Base-by-base conservation (phyloP, 768 basidiomycete species). In the Sporobolomyces pararoseus region DNA sequence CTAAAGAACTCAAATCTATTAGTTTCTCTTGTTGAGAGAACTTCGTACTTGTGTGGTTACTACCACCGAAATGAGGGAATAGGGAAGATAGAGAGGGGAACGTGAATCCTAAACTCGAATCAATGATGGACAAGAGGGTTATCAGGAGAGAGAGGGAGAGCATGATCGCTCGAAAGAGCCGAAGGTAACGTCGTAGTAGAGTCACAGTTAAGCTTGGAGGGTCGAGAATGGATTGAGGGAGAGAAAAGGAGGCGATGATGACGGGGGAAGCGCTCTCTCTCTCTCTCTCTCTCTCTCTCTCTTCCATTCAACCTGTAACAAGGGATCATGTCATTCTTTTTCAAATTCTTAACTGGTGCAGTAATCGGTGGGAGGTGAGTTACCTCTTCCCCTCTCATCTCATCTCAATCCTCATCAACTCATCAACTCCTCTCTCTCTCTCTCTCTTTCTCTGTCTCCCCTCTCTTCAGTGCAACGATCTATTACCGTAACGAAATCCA, bases 21-120 rank as follows among this genome's bases (percentile, higher is more conserved):
- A 97, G 83, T 0, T 88, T 84, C 76, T 93, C 94, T n/a, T n/a
- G n/a, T n/a, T 62, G 87, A 86, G 14, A 84, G 86, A 81, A 91
- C 95, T 47, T 90, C 83, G 78, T 93, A 63, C 39, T 71, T 57
- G 23, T 39, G 47, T 14, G 61, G 37, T 9, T n/a, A n/a, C n/a
- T n/a, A n/a, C n/a, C n/a, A n/a, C n/a, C n/a, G n/a, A n/a, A n/a
- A n/a, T n/a, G n/a, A n/a, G 70, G 70, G 66, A 51, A 65, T 58
- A 39, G 35, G n/a, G 57, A 46, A 25, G 52, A 55, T 14, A 19
- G 19, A 34, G 57, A 27, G 42, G 58, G 42, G 27, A 55, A 35
- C 37, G 57, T 37, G 14, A 35, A 52, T 32, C 23, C 16, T 51
- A 31, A 51, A 53, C 42, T 17, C 44, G 51, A 53, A 32, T n/a